A percentile compares a stretch with the other conserved stretches of the same genome.
Evolutionary conservation across 2,329 filamentous ascomycete genomes (phyloP).

Genomic region (Fusarium stilboides): DNA sequence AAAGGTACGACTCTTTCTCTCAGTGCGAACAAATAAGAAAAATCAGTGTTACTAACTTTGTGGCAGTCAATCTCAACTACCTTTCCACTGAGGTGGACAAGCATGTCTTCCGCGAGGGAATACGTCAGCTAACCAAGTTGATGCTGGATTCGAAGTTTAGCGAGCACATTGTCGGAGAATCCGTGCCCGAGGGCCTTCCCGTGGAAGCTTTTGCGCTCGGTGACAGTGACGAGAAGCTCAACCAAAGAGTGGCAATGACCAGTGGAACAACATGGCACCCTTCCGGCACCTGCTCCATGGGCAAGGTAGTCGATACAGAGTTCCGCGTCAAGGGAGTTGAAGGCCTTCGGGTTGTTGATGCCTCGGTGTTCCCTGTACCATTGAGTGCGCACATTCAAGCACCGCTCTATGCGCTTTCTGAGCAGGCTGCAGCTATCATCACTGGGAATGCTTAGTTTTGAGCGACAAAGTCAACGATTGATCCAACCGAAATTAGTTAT

Average conservation of each 20-base stretch:
- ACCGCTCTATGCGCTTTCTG: slow-evolving; percentile 54
- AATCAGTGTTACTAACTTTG: background rate
- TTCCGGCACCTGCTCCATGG: slow-evolving; percentile 68
- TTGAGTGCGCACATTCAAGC: slow-evolving; percentile 53
- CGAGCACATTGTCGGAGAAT: slow-evolving; percentile 42
- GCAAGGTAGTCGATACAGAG: slow-evolving; percentile 68
- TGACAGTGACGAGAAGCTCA: slow-evolving; percentile 41
- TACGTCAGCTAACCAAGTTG: slow-evolving; percentile 44
- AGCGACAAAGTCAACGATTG: too few species aligned
- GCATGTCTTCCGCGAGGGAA: slow-evolving; percentile 42
- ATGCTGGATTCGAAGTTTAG: slow-evolving; percentile 43
- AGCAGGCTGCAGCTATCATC: slow-evolving; percentile 53
- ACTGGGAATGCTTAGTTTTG: slow-evolving; percentile 11
- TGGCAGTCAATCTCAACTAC: slow-evolving; percentile 44
- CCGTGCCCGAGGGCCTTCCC: slow-evolving; percentile 34
- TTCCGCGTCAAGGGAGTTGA: slow-evolving; percentile 66
- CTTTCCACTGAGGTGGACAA: slow-evolving; percentile 48
- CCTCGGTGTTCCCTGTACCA: slow-evolving; percentile 53
- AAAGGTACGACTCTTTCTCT: slow-evolving; percentile 33
- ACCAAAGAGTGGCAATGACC: slow-evolving; percentile 42
- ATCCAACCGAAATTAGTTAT: too few species aligned
- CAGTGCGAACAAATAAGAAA: too few species aligned
- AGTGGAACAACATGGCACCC: slow-evolving; percentile 66
- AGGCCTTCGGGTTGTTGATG: slow-evolving; percentile 54
- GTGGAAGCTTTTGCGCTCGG: slow-evolving; percentile 34